Evolutionary conservation across 2,329 filamentous ascomycete genomes (phyloP).

Genomic region (Trichoderma pleuroti): DNA sequence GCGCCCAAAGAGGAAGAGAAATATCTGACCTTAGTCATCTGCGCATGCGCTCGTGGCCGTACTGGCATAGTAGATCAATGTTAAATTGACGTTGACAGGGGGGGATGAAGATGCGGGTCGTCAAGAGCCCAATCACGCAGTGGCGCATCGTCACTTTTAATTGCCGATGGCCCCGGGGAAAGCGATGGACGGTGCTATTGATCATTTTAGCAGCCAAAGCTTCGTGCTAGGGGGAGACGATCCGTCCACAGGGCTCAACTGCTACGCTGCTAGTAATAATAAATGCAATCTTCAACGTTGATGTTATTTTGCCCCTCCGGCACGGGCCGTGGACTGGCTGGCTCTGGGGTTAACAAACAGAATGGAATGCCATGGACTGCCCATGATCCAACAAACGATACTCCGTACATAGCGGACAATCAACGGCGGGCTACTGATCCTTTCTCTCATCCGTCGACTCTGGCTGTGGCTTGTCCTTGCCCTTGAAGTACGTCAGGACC

Average conservation of each 20-base stretch:
- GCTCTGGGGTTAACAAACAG: neutral
- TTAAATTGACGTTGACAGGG: neutral
- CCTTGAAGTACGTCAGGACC: neutral
- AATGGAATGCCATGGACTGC: neutral
- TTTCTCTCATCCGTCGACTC: neutral
- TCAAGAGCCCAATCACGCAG: neutral
- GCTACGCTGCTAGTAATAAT: neutral
- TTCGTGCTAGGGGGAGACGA: neutral
- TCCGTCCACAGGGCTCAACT: neutral
- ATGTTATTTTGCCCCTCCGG: neutral
- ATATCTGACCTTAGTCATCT: neutral
- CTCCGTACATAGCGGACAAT: no score
- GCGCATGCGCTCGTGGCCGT: neutral
- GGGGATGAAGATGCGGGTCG: slow-evolving; percentile 2
- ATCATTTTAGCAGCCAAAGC: neutral
- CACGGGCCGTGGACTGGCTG: neutral
- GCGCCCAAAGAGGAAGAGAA: neutral
- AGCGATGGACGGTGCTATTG: neutral
- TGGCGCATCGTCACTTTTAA: neutral
- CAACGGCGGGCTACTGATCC: no score
- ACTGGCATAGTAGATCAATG: neutral
- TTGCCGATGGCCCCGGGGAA: neutral
- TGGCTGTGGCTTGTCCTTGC: neutral
- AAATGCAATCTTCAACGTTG: neutral
- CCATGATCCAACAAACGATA: neutral